These are phyloP conservation scores for Bremia lactucae DNA, from an alignment of 352 stramenopile species.

Conservation along the genomic window DNA sequence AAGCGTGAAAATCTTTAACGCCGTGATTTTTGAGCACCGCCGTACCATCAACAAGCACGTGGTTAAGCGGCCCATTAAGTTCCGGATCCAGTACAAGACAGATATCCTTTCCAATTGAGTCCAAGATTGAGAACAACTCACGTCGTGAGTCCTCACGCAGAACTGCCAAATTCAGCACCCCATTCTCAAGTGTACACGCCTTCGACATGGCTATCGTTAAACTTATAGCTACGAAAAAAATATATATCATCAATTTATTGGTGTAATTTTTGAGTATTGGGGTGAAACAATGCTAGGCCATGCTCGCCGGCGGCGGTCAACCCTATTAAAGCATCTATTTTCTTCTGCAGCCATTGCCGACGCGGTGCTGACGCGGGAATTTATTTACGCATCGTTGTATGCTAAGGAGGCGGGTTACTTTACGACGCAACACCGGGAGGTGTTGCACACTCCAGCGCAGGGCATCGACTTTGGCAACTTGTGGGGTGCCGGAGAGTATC, in stretches of 20 bases:
- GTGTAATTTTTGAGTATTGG: no score
- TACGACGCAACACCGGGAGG: constrained; percentile 55
- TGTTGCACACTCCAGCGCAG: constrained; percentile 53
- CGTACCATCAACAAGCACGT: constrained; percentile 82
- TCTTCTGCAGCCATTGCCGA: background rate
- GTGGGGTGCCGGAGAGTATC: constrained; percentile 67
- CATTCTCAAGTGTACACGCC: constrained; percentile 71
- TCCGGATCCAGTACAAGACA: constrained; percentile 81
- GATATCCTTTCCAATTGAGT: constrained; percentile 80
- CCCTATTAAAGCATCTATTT: background rate
- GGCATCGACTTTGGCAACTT: constrained; percentile 71
- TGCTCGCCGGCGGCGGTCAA: background rate
- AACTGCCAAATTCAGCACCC: constrained; percentile 76
- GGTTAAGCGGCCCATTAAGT: constrained; percentile 70
- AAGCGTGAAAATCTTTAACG: constrained; percentile 78
- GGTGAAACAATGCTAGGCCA: no score
- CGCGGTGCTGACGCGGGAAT: constrained; percentile 63
- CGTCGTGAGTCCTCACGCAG: constrained; percentile 76
- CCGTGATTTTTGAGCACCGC: constrained; percentile 77
- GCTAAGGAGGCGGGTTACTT: constrained; percentile 74
- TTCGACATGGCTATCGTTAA: constrained; percentile 46
- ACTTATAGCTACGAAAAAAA: background rate
- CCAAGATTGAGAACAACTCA: constrained; percentile 78
- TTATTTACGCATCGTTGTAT: constrained; percentile 78
- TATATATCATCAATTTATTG: background rate